These are phyloP conservation scores for Calocera viscosa DNA, from an alignment of 768 basidiomycete genomes.

Conservation along the genomic window DNA sequence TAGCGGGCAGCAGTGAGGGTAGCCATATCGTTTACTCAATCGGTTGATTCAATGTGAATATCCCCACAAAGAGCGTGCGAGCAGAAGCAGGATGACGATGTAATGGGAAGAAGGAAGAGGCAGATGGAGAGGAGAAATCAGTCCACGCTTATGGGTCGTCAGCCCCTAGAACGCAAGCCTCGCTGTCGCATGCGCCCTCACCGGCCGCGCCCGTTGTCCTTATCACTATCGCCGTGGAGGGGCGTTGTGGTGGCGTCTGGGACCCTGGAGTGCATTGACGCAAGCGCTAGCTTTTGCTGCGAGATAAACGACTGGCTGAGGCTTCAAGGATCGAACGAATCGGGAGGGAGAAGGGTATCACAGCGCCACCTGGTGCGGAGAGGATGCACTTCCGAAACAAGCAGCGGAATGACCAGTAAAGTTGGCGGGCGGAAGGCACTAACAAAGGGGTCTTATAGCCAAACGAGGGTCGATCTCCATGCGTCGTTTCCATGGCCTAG, in stretches of 20 bases:
- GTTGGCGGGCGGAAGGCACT: not conserved
- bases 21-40: not conserved
- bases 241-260: not conserved
- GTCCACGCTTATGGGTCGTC: not conserved
- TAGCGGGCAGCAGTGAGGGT: slow-evolving; percentile 47
- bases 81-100: not conserved
- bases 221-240: not conserved
- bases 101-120: not conserved
- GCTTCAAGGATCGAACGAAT: not conserved
- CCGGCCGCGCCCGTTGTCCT: not conserved
- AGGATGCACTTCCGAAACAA: not conserved
- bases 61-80: not conserved
- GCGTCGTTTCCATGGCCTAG: slow-evolving; percentile 4
- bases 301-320: not conserved
- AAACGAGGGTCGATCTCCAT: not conserved
- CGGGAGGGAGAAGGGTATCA: slow-evolving; percentile 1
- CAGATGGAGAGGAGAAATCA: not conserved
- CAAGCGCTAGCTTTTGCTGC: not conserved
- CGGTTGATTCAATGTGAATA: too few relatives aligned
- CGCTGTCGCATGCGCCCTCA: not conserved
- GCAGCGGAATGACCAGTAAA: not conserved
- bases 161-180: not conserved
- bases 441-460: not conserved
- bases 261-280: not conserved
- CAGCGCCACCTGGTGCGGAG: not conserved